Conservation (phyloP, 768 basidiomycete species). For the Sporobolomyces pararoseus region DNA sequence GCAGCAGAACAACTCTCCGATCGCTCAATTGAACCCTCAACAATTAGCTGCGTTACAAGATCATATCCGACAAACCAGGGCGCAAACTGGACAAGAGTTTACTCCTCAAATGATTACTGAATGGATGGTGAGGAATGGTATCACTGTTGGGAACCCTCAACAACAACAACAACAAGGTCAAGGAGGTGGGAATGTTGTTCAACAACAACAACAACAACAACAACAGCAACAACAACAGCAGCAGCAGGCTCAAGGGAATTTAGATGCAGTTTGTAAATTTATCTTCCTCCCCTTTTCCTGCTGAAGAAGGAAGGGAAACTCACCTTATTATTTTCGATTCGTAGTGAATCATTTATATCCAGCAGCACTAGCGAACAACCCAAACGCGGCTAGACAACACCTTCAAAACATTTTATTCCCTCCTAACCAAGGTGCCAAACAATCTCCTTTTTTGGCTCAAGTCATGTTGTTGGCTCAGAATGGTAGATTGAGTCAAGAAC, state of each 20-base stretch:
- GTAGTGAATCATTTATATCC: conserved; percentile 32
- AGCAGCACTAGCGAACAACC: conserved; percentile 26
- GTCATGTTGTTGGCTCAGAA: conserved; percentile 40
- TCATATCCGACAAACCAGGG: conserved; percentile 30
- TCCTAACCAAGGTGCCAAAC: conserved; percentile 28
- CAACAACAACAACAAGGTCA: conserved; percentile 5
- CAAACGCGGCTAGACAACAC: conserved; percentile 21
- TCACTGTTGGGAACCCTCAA: conserved; percentile 2
- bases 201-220: conserved; percentile 11
- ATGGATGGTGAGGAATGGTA: conserved; percentile 36
- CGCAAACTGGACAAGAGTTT: conserved; percentile 27
- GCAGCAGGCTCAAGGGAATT: conserved; percentile 11
- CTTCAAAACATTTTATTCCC: conserved; percentile 37
- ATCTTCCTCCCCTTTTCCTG: background rate
- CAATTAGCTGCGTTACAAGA: conserved; percentile 39
- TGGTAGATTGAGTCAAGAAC: conserved; percentile 28
- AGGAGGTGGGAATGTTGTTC: background rate
- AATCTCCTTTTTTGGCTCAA: conserved; percentile 30
- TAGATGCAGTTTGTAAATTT: conserved; percentile 12
- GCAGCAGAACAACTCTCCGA: conserved; percentile 8
- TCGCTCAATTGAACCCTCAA: conserved; percentile 32
- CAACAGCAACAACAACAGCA: conserved; percentile 15
- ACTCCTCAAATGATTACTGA: conserved; percentile 34
- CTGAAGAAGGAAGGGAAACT: background rate
- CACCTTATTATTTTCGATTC: background rate